A percentile compares a stretch with the other conserved stretches of the same genome.
These are phyloP conservation scores for Jatropha podagrica DNA, from an alignment of 441 rosid genomes.

Conservation along the genomic window DNA sequence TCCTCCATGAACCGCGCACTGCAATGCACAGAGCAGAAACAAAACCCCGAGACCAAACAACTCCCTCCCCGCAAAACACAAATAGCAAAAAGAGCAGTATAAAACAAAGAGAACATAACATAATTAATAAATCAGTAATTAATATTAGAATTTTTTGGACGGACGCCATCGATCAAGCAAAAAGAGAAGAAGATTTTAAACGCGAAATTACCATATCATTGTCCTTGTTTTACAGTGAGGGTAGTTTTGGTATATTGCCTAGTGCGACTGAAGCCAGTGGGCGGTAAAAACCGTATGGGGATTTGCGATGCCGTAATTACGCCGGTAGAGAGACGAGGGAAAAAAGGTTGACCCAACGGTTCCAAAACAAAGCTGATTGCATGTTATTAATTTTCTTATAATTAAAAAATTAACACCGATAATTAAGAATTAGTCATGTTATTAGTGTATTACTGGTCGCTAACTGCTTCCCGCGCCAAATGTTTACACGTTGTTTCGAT, in stretches of 20 bases:
- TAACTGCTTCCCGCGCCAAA: too few relatives aligned
- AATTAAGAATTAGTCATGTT: too few relatives aligned
- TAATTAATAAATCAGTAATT: background rate
- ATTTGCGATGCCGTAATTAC: background rate
- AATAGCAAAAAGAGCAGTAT: background rate
- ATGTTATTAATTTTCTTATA: background rate
- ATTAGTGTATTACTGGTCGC: too few relatives aligned
- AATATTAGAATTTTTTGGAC: background rate
- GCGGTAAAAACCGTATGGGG: background rate
- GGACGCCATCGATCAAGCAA: constrained; percentile 1
- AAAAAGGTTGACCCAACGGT: constrained; percentile 30
- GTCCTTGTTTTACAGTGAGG: background rate
- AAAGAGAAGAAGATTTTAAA: background rate
- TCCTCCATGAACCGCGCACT: constrained; percentile 30
- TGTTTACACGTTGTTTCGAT: too few relatives aligned
- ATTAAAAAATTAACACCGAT: background rate
- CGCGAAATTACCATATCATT: constrained; percentile 3
- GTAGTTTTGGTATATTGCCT: background rate
- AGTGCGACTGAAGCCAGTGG: constrained; percentile 2
- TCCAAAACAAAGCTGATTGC: constrained; percentile 21
- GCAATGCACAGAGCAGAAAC: too few relatives aligned
- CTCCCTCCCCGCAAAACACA: background rate
- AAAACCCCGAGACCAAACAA: background rate
- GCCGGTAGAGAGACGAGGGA: constrained; percentile 1
- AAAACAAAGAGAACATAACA: background rate